Percentiles rank a stretch among this genome's conserved stretches.
Evolutionary conservation across 305 asterid genomes (phyloP).

Genomic region (Petunia hybrid): DNA sequence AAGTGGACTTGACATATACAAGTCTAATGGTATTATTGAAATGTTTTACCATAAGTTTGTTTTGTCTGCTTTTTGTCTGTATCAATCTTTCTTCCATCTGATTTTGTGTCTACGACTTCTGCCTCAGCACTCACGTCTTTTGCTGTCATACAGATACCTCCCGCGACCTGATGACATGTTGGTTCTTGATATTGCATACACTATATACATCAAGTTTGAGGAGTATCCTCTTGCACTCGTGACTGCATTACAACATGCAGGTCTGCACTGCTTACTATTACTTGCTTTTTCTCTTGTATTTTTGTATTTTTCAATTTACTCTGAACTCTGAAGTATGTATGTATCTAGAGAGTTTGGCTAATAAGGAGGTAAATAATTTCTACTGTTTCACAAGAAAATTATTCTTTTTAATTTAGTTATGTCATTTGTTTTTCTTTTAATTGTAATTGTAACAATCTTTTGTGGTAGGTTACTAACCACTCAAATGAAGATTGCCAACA

Average conservation of each 20-base stretch:
- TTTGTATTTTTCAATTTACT: constrained; percentile 13
- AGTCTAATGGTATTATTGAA: no score
- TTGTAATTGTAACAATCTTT: no score
- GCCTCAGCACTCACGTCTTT: background rate
- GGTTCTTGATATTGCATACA: constrained; percentile 84
- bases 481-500: no score
- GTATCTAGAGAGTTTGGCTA: no score
- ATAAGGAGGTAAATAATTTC: no score
- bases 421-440: no score
- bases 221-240: constrained; percentile 90
- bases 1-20: no score
- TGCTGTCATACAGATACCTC: constrained; percentile 68
- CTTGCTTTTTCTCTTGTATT: constrained; percentile 21
- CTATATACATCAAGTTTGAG: constrained; percentile 80
- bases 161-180: constrained; percentile 89
- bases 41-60: no score
- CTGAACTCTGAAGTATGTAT: background rate
- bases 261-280: constrained; percentile 45
- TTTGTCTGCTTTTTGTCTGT: background rate
- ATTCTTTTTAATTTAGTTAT: no score
- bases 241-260: constrained; percentile 88
- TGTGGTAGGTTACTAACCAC: no score
- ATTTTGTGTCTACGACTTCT: background rate
- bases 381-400: no score
- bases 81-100: constrained; percentile 22